Conservation (phyloP, 2,329 filamentous ascomycete species). For the Sporothrix schenckii region DNA sequence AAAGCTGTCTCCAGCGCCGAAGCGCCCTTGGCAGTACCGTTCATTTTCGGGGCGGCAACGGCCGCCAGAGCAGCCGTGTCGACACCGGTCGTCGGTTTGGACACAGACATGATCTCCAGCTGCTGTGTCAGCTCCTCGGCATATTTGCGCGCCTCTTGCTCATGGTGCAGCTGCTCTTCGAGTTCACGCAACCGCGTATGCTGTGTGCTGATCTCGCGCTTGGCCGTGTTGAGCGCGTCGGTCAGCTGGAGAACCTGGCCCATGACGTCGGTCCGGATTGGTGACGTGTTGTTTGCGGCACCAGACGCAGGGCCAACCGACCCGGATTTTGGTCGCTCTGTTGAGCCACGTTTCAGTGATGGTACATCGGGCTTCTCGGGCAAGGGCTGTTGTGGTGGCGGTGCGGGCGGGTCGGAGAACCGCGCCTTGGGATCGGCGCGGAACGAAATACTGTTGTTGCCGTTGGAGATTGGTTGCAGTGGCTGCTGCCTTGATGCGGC, state of each 20-base stretch:
- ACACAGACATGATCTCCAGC: conserved; percentile 50
- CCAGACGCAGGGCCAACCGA: conserved; percentile 36
- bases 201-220: conserved; percentile 85
- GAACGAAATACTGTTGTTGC: conserved; percentile 54
- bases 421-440: conserved; percentile 77
- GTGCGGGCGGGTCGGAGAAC: conserved; percentile 91
- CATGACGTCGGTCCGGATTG: conserved; percentile 60
- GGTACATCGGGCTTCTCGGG: conserved; percentile 88
- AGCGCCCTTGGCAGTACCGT: conserved; percentile 45
- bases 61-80: not conserved
- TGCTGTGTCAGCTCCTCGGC: conserved; percentile 81
- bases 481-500: conserved; percentile 3
- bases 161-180: conserved; percentile 75
- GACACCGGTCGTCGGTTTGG: not conserved
- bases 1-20: conserved; percentile 52
- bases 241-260: conserved; percentile 83
- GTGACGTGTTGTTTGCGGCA: conserved; percentile 53
- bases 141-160: conserved; percentile 77
- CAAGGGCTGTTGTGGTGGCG: conserved; percentile 87
- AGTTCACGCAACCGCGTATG: conserved; percentile 76
- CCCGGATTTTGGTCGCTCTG: conserved; percentile 69
- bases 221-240: conserved; percentile 80
- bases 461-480: conserved; percentile 52
- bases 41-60: conserved; percentile 40
- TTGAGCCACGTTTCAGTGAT: conserved; percentile 73